Base-by-base conservation (phyloP, 139 green algal genomes). In the Diplosphaera chodatii region DNA sequence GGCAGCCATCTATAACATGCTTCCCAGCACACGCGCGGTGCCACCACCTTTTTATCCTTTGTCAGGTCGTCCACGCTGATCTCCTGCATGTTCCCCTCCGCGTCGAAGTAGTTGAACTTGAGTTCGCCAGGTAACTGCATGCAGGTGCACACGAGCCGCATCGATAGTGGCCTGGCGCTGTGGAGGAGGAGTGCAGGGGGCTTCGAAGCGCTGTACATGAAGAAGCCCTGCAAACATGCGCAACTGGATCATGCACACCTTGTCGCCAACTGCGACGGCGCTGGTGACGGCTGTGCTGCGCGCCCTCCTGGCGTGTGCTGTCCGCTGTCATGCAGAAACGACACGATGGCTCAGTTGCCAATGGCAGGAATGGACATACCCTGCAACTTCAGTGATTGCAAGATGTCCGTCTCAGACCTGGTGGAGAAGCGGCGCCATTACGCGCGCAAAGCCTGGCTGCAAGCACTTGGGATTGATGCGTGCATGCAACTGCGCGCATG, bases 41-140 rank as follows among this genome's bases (percentile, higher is more conserved):
- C n/a, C n/a, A 32, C 27, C 63, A 87, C 88, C 88, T 97, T 98
- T 80, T 98, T 98, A 63, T 90, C 92, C 77, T 91, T 88, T 70
- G 78, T 91, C 15, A 98, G 83, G 65, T 90, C 81, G 23, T 88
- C 83, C 5, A 81, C 86, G 4, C 73, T 87, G 34, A 97, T 76
- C 56, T 92, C 88, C 71, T 96, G 87, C 87, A 98, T 92, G 66
- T 94, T 93, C 68, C 85, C 87, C 71, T 97, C 93, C 6, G 74
- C 73, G 68, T 98, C 90, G 66, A 98, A 98, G 77, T 92, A 96
- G 66, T 84, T 89, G 31, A 95, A 81, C 70, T 85, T 91, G 31
- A 80, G 70, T 23, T 91, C 83, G 0, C 82, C 71, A 29, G 82
- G 84, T 25, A 88, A 48, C 84, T 87, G 82, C 72, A 63, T 15